phyloP scores from a whole-genome alignment of 495 filamentous ascomycete genomes.

The Neurospora sp. region DNA sequence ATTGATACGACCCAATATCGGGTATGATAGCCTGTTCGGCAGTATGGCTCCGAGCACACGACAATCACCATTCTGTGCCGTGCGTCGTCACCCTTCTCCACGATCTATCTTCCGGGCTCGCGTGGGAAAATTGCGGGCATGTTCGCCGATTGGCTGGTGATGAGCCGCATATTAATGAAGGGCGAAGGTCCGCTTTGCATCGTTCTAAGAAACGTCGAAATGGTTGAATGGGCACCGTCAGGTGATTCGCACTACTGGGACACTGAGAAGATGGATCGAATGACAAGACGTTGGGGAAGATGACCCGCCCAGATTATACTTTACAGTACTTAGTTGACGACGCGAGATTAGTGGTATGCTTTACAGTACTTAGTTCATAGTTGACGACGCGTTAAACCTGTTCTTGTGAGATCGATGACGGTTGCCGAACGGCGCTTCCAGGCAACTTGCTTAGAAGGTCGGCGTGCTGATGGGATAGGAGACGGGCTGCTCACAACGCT shows the following conservation, averaged over 20 bases:
- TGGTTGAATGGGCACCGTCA: not conserved
- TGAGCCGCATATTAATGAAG: not conserved
- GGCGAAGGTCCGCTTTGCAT: not conserved
- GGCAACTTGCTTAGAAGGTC: not conserved
- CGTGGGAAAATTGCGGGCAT: not conserved
- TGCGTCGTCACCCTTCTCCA: not conserved
- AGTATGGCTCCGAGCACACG: slow-evolving; percentile 11
- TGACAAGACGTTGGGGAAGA: not conserved
- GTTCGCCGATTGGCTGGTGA: not conserved
- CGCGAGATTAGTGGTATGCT: too few relatives aligned
- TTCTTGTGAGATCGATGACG: not conserved
- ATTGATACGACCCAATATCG: slow-evolving; percentile 9
- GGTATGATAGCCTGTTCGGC: slow-evolving; percentile 19
- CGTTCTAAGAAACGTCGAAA: not conserved
- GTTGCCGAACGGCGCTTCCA: not conserved
- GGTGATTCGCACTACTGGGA: not conserved
- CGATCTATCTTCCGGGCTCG: not conserved
- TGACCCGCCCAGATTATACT: not conserved
- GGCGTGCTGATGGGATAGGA: not conserved
- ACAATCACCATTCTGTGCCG: slow-evolving; percentile 3
- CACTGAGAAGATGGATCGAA: not conserved
- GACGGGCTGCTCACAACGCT: not conserved
- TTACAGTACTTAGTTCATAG: not conserved
- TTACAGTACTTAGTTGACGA: not conserved
- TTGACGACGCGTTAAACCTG: not conserved